Evolutionary conservation across 148 eudicot genomes (phyloP).

Genomic region (Nepenthes gracilis): DNA sequence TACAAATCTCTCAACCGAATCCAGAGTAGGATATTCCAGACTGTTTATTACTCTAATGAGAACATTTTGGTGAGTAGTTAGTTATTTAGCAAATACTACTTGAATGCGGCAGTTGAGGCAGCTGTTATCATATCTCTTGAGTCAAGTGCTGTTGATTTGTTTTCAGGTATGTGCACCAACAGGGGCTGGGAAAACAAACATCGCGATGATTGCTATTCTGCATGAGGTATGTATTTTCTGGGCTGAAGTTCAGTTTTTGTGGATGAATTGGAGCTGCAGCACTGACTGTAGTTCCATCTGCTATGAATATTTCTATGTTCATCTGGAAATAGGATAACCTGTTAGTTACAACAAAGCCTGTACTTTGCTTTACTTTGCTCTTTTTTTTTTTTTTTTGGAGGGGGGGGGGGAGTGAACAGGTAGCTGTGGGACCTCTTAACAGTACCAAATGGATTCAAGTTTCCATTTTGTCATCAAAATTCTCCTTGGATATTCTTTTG

Average conservation of each 20-base stretch:
- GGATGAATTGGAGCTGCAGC: not conserved
- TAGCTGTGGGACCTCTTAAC: too few relatives aligned
- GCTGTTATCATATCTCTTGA: slow-evolving; percentile 4
- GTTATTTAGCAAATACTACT: not conserved
- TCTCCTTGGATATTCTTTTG: too few relatives aligned
- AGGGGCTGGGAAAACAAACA: slow-evolving; percentile 98
- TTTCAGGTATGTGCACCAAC: slow-evolving; percentile 97
- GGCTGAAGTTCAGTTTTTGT: not conserved
- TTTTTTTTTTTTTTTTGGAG: too few relatives aligned
- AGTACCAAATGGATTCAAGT: too few relatives aligned
- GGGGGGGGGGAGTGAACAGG: too few relatives aligned
- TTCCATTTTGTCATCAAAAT: too few relatives aligned
- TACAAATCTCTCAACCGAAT: slow-evolving; percentile 92
- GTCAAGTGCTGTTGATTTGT: slow-evolving; percentile 11
- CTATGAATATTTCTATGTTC: not conserved
- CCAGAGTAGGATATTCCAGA: slow-evolving; percentile 86
- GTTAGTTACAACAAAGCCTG: too few relatives aligned
- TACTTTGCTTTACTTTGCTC: too few relatives aligned
- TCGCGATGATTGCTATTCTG: slow-evolving; percentile 89
- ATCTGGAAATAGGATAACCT: too few relatives aligned
- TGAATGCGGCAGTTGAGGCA: not conserved
- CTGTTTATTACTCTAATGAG: slow-evolving; percentile 77
- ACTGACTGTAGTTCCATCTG: not conserved
- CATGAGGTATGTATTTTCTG: slow-evolving; percentile 54
- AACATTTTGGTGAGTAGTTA: slow-evolving; percentile 68